Percentiles rank a stretch among this genome's conserved stretches.
phyloP scores from a whole-genome alignment of 1,284 basidiomycete species.

The Leccinum fuscescens region DNA sequence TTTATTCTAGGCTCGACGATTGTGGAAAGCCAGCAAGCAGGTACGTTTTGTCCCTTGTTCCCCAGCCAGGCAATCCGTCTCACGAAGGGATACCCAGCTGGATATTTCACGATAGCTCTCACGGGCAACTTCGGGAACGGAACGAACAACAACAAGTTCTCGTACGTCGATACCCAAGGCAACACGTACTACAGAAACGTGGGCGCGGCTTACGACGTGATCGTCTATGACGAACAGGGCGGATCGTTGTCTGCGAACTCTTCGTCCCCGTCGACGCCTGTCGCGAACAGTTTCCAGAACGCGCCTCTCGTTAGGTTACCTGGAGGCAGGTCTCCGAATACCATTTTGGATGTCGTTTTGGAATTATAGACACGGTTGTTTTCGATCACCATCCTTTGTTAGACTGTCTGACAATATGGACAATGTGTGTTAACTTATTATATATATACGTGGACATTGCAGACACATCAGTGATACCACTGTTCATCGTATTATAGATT shows the following conservation, averaged over 20 bases:
- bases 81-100: constrained; percentile 39
- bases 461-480: neutral
- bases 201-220: constrained; percentile 56
- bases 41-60: constrained; percentile 34
- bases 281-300: neutral
- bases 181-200: constrained; percentile 66
- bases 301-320: constrained; percentile 42
- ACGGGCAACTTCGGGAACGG: constrained; percentile 51
- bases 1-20: constrained; percentile 60
- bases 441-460: constrained; percentile 14
- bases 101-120: constrained; percentile 48
- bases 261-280: constrained; percentile 1
- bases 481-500: too few relatives aligned
- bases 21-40: constrained; percentile 53
- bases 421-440: neutral
- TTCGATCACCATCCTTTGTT: neutral
- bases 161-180: constrained; percentile 55
- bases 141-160: constrained; percentile 66
- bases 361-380: constrained; percentile 2
- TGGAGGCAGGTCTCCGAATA: constrained; percentile 30
- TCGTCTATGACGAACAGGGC: constrained; percentile 57
- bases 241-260: constrained; percentile 47
- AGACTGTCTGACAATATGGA: constrained; percentile 3
- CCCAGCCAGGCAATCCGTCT: too few relatives aligned
- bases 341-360: neutral